Percentiles rank a stretch among this genome's conserved stretches.
phyloP scores from a whole-genome alignment of 192 early-diverging fungal species.

The Backusella sp. region DNA sequence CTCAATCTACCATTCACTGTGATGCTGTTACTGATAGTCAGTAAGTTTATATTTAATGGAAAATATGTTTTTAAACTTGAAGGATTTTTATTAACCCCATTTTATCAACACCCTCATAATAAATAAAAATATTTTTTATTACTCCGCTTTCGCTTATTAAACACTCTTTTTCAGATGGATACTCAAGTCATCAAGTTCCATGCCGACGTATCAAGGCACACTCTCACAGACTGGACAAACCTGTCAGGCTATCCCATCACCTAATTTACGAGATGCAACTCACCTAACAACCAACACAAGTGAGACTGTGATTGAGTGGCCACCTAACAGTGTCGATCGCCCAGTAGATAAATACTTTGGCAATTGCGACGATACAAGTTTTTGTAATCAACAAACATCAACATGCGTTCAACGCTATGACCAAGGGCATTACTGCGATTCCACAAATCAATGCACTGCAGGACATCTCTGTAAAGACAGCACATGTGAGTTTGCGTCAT shows the following conservation, averaged over 20 bases:
- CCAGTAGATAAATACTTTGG: not conserved
- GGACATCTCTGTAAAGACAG: not conserved
- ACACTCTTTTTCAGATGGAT: not conserved
- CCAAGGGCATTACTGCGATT: conserved; percentile 2
- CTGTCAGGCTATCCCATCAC: not conserved
- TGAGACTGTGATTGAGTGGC: not conserved
- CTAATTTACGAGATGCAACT: not conserved
- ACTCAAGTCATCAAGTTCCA: not conserved
- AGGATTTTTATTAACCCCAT: not conserved
- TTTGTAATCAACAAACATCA: not conserved
- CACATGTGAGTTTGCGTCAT: conserved; percentile 2
- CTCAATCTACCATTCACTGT: not conserved
- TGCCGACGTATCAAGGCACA: not conserved
- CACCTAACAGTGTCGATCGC: not conserved
- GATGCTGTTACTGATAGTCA: not conserved
- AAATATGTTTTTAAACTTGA: not conserved
- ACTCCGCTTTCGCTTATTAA: not conserved
- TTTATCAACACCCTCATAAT: not conserved
- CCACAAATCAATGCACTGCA: not conserved
- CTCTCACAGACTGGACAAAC: not conserved
- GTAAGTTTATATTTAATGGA: not conserved
- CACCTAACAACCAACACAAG: not conserved
- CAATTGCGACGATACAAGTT: not conserved
- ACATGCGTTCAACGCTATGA: not conserved
- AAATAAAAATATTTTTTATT: not conserved